These are phyloP conservation scores for Didymella pinodella DNA, from an alignment of 2,329 filamentous ascomycete species.

Conservation along the genomic window DNA sequence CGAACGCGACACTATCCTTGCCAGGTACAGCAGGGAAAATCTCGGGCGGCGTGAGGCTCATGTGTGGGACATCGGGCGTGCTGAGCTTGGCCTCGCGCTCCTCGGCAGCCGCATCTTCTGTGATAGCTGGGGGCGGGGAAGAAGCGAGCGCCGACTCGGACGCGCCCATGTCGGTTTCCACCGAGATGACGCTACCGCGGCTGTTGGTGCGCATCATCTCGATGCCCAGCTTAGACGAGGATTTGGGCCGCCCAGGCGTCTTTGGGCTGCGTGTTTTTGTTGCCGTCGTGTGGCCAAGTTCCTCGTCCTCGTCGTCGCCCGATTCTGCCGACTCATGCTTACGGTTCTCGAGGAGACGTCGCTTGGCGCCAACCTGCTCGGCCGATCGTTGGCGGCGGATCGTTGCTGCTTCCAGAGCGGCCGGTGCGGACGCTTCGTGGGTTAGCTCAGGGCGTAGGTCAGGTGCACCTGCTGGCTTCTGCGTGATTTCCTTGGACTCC, in stretches of 20 bases:
- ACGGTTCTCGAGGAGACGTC: constrained; percentile 76
- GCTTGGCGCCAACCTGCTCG: constrained; percentile 77
- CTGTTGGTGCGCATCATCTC: constrained; percentile 99
- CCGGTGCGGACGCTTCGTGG: constrained; percentile 63
- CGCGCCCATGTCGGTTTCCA: constrained; percentile 52
- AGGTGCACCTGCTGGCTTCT: constrained; percentile 44
- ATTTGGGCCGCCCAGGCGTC: constrained; percentile 49
- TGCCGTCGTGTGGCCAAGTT: constrained; percentile 67
- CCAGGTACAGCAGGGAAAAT: constrained; percentile 58
- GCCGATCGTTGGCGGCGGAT: constrained; percentile 71
- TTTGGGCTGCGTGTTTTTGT: constrained; percentile 57
- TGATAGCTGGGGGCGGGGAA: constrained; percentile 52
- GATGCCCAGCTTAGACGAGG: constrained; percentile 82
- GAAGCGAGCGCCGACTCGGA: constrained; percentile 46
- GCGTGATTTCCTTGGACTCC: constrained; percentile 43
- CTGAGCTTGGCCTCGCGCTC: constrained; percentile 36
- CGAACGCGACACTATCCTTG: constrained; percentile 51
- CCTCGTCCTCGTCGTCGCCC: constrained; percentile 94
- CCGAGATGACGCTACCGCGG: constrained; percentile 74
- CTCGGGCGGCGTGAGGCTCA: constrained; percentile 60
- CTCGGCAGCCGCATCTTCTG: constrained; percentile 51
- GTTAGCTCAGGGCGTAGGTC: constrained; percentile 38
- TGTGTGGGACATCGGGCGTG: constrained; percentile 38
- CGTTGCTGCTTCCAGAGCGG: constrained; percentile 62
- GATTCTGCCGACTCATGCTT: constrained; percentile 81